These are phyloP conservation scores for Trichoderma harzianum DNA, from an alignment of 2,329 filamentous ascomycete genomes.

Conservation along the genomic window DNA sequence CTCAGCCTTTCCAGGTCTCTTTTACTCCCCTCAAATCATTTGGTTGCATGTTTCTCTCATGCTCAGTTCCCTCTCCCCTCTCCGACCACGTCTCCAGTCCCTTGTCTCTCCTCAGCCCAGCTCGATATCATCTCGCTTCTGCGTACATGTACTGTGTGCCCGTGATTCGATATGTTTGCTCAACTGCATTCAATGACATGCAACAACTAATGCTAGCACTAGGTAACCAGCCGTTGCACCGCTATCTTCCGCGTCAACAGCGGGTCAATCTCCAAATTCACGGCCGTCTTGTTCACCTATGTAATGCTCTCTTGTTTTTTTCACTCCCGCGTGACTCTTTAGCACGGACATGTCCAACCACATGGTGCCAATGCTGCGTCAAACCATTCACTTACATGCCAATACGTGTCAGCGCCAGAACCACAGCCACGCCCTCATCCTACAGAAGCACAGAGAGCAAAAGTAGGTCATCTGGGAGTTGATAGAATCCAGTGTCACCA, in stretches of 20 bases:
- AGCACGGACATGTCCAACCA: slow-evolving; percentile 13
- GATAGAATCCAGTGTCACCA: background rate
- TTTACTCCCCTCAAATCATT: background rate
- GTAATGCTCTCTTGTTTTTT: background rate
- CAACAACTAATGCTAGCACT: background rate
- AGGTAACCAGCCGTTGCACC: background rate
- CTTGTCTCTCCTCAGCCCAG: background rate
- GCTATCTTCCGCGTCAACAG: background rate
- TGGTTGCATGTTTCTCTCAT: background rate
- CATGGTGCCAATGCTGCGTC: background rate
- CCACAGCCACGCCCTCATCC: slow-evolving; percentile 10
- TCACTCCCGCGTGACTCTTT: slow-evolving; percentile 1
- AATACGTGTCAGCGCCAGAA: slow-evolving; percentile 12
- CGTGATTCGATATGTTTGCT: background rate
- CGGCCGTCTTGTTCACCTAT: background rate
- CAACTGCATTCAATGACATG: background rate
- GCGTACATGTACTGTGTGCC: background rate
- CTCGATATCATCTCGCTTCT: background rate
- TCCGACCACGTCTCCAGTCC: too few relatives aligned
- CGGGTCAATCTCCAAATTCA: background rate
- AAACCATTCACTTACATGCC: background rate
- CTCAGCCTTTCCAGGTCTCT: background rate
- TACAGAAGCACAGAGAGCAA: background rate
- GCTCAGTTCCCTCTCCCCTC: too few relatives aligned
- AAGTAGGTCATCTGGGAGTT: background rate